Conservation (phyloP, 179 eudicot species). For the Corrigiola litoralis region DNA sequence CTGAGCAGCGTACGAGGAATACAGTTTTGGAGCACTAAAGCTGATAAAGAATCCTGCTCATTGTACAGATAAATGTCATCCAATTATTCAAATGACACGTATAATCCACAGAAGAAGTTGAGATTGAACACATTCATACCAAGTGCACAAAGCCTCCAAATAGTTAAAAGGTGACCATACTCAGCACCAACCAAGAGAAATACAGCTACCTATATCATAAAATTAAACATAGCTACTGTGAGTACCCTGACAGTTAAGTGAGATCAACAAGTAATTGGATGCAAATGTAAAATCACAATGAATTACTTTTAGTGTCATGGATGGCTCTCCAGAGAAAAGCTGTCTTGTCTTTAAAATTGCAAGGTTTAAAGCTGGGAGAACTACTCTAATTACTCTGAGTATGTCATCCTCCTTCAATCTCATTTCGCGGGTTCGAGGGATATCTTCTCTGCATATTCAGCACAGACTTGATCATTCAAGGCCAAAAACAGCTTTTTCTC, state of each 20-base stretch:
- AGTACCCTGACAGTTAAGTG: background rate
- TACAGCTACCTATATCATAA: conserved; percentile 54
- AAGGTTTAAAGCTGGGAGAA: conserved; percentile 71
- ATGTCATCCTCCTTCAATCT: conserved; percentile 73
- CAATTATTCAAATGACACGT: background rate
- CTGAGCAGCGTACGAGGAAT: conserved; percentile 51
- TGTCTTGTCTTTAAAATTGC: conserved; percentile 49
- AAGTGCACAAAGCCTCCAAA: conserved; percentile 72
- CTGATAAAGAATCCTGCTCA: conserved; percentile 72
- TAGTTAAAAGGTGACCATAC: conserved; percentile 81
- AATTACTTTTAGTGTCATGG: conserved; percentile 83
- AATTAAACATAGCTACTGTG: background rate
- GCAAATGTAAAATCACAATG: background rate
- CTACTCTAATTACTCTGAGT: conserved; percentile 48
- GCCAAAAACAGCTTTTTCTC: background rate
- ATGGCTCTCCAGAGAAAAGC: conserved; percentile 93
- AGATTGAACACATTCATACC: conserved; percentile 35
- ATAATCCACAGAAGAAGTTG: background rate
- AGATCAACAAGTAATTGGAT: background rate
- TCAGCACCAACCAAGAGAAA: conserved; percentile 65
- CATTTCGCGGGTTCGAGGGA: conserved; percentile 26
- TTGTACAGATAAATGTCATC: background rate
- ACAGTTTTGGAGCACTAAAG: conserved; percentile 77
- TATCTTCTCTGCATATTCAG: conserved; percentile 36
- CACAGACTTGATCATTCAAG: conserved; percentile 1